Evolutionary conservation across 495 filamentous ascomycete genomes (phyloP).

Genomic region (Terfezia boudieri): DNA sequence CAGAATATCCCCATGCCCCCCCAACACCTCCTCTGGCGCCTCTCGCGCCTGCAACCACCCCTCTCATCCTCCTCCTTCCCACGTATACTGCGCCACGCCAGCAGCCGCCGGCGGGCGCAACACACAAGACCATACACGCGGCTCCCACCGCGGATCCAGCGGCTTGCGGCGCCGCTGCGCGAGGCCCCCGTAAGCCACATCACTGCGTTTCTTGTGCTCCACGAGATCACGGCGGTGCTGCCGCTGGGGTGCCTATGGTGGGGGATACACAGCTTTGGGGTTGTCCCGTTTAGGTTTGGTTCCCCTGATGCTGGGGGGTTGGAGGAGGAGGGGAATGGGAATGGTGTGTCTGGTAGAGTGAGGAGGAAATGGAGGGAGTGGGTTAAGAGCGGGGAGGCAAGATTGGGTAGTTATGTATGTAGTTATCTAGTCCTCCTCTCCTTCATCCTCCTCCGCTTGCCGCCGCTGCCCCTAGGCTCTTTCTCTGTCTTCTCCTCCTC

Average conservation of each 20-base stretch:
- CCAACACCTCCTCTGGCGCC: too few species aligned
- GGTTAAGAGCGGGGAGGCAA: slow-evolving; percentile 9
- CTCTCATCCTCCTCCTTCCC: too few species aligned
- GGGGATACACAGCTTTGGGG: slow-evolving; percentile 34
- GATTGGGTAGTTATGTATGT: slow-evolving; percentile 15
- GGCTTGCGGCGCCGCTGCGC: slow-evolving; percentile 43
- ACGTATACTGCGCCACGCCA: too few species aligned
- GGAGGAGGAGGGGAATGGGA: slow-evolving; percentile 14
- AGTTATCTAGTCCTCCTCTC: too few species aligned
- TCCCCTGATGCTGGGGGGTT: slow-evolving; percentile 29
- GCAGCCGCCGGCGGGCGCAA: too few species aligned
- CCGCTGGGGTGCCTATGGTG: slow-evolving; percentile 55
- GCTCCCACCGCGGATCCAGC: slow-evolving; percentile 24
- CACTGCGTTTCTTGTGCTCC: slow-evolving; percentile 66
- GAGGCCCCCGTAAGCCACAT: slow-evolving; percentile 62
- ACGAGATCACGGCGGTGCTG: slow-evolving; percentile 72
- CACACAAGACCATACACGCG: background rate
- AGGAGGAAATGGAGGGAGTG: background rate
- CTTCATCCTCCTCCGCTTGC: too few species aligned
- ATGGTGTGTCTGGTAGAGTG: background rate
- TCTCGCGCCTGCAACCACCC: too few species aligned
- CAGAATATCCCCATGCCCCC: too few species aligned
- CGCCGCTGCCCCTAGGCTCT: too few species aligned
- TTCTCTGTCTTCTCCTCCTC: too few species aligned
- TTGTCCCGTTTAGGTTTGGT: slow-evolving; percentile 24